Conservation (phyloP, 106 monocot genomes). For the Dioscorea dumetorum region DNA sequence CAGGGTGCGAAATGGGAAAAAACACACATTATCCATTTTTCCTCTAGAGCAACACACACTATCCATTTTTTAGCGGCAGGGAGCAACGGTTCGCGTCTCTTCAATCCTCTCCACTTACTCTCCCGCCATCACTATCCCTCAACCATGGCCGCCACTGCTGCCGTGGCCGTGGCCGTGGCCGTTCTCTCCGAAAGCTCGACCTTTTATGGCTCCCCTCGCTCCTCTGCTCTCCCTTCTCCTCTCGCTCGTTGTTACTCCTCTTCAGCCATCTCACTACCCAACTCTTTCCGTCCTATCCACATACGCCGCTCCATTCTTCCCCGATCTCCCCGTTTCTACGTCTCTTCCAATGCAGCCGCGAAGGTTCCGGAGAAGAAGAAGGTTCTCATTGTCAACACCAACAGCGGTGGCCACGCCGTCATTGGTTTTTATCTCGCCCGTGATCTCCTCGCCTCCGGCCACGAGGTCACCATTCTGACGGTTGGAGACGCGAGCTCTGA, state of each 20-base stretch:
- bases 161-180: neutral
- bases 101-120: neutral
- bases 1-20: too few relatives aligned
- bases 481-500: slow-evolving; percentile 86
- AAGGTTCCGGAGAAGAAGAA: slow-evolving; percentile 38
- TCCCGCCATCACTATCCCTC: neutral
- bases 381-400: slow-evolving; percentile 79
- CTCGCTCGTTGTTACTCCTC: neutral
- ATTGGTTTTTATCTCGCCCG: slow-evolving; percentile 92
- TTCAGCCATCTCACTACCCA: neutral
- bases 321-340: neutral
- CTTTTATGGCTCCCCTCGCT: neutral
- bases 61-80: too few relatives aligned
- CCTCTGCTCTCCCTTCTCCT: neutral
- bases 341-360: neutral
- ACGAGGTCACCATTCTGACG: slow-evolving; percentile 79
- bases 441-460: slow-evolving; percentile 62
- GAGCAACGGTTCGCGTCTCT: too few relatives aligned
- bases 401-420: slow-evolving; percentile 93
- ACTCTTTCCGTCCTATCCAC: neutral
- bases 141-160: too few relatives aligned
- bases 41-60: too few relatives aligned
- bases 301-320: neutral
- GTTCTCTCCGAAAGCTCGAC: neutral
- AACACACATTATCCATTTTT: too few relatives aligned